Evolutionary conservation across 2,329 filamentous ascomycete species (phyloP).

Genomic region (Zelopaecilomyces penicillatus): DNA sequence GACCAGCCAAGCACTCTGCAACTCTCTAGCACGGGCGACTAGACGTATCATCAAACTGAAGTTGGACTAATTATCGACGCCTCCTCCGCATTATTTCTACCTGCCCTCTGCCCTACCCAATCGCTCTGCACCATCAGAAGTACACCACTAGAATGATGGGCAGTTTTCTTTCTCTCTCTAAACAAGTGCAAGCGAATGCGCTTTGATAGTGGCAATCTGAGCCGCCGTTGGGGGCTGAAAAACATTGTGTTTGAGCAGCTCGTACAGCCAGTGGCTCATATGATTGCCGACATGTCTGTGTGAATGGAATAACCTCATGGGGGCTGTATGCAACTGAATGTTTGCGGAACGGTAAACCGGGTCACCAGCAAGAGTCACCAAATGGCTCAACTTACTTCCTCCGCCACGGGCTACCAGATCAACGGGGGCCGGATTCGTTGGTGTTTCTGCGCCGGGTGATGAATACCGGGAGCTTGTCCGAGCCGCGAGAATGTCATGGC

Average conservation of each 20-base stretch:
- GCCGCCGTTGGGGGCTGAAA: constrained; percentile 1
- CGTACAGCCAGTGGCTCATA: constrained; percentile 6
- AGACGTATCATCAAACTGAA: no score
- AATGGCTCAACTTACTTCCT: constrained; percentile 6
- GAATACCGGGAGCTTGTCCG: constrained; percentile 7
- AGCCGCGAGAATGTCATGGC: constrained; percentile 6
- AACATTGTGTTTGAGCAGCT: constrained; percentile 2
- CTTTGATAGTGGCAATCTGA: no score
- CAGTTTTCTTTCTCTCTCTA: no score
- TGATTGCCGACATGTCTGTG: constrained; percentile 3
- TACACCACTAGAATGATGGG: no score
- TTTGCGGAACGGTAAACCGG: not conserved
- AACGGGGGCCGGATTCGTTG: constrained; percentile 2
- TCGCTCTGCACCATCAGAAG: no score
- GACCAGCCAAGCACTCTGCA: no score
- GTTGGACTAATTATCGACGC: no score
- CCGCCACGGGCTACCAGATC: constrained; percentile 1
- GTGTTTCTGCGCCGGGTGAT: constrained; percentile 2
- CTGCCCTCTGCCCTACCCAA: no score
- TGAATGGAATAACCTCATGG: constrained; percentile 5
- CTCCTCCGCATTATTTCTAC: no score
- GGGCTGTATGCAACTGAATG: constrained; percentile 4
- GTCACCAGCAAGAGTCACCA: constrained; percentile 2
- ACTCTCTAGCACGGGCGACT: no score
- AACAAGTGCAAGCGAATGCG: no score